These are phyloP conservation scores for Panicum miliaceum DNA, from an alignment of 176 grass and related monocot genomes.

Conservation along the genomic window DNA sequence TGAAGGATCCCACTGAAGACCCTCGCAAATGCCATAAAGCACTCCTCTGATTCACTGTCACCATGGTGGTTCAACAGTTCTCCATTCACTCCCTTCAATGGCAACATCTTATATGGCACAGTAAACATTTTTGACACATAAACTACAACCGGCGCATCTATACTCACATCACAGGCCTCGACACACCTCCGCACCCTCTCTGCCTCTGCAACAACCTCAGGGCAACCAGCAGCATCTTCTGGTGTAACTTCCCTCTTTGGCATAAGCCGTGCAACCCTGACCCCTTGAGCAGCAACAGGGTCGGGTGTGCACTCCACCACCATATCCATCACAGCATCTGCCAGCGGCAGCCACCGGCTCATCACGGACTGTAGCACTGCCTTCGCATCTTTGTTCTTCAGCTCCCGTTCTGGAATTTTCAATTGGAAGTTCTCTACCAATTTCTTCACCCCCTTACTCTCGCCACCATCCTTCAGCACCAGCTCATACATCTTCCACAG, in stretches of 20 bases:
- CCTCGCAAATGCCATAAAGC: conserved; percentile 94
- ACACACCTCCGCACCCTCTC: conserved; percentile 80
- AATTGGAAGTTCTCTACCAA: conserved; percentile 60
- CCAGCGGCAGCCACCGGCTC: conserved; percentile 79
- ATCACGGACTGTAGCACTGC: conserved; percentile 69
- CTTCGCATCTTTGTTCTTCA: conserved; percentile 79
- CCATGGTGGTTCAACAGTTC: conserved; percentile 57
- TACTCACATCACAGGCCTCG: conserved; percentile 53
- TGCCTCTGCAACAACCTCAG: conserved; percentile 54
- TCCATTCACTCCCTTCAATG: conserved; percentile 56
- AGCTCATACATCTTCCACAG: conserved; percentile 70
- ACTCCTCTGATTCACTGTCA: conserved; percentile 59
- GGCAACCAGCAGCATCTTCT: conserved; percentile 30
- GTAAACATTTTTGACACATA: conserved; percentile 98
- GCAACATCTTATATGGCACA: conserved; percentile 66
- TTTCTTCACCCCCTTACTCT: conserved; percentile 45
- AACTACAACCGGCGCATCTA: conserved; percentile 66
- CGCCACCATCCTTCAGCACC: conserved; percentile 52
- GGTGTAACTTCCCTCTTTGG: conserved; percentile 62
- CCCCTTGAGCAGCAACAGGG: conserved; percentile 57
- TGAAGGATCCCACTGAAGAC: conserved; percentile 77
- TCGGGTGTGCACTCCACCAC: conserved; percentile 85
- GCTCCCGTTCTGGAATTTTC: conserved; percentile 54
- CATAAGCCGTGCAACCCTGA: conserved; percentile 64
- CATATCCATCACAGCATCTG: conserved; percentile 80